phyloP scores from a whole-genome alignment of 805 yeast genomes.

The Grigorovia jiainica region DNA sequence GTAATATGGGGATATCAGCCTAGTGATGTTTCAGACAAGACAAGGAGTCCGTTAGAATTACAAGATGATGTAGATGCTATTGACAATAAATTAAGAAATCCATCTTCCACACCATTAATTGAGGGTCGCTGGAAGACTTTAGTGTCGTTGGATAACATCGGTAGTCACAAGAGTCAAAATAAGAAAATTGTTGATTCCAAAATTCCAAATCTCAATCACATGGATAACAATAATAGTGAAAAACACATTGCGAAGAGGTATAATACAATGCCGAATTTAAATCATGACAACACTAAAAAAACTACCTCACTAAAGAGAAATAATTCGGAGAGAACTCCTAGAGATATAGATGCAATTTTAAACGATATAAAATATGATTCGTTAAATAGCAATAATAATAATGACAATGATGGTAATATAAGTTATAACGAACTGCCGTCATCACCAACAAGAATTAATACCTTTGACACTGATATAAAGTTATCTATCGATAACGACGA shows the following conservation, averaged over 20 bases:
- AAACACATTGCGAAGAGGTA: background rate
- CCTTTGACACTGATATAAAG: background rate
- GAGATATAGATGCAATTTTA: constrained; percentile 27
- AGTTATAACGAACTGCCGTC: constrained; percentile 18
- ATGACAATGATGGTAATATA: background rate
- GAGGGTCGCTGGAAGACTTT: constrained; percentile 20
- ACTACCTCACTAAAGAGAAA: background rate
- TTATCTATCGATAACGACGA: background rate
- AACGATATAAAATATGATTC: constrained; percentile 20
- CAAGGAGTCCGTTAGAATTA: constrained; percentile 11
- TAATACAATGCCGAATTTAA: background rate
- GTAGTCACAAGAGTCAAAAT: background rate
- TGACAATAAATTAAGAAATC: constrained; percentile 9
- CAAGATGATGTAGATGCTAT: constrained; percentile 10
- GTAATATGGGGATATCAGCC: constrained; percentile 29
- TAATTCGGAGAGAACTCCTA: background rate
- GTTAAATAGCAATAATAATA: background rate
- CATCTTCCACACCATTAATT: constrained; percentile 26
- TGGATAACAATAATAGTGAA: background rate
- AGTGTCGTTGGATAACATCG: constrained; percentile 11
- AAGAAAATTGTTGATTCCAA: background rate
- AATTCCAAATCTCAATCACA: background rate
- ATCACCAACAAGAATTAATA: constrained; percentile 11
- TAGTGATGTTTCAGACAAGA: constrained; percentile 8
- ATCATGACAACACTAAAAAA: background rate